Percentiles rank a stretch among this genome's conserved stretches.
Evolutionary conservation across 352 stramenopile genomes (phyloP).

Genomic region (Pythium angustatum): DNA sequence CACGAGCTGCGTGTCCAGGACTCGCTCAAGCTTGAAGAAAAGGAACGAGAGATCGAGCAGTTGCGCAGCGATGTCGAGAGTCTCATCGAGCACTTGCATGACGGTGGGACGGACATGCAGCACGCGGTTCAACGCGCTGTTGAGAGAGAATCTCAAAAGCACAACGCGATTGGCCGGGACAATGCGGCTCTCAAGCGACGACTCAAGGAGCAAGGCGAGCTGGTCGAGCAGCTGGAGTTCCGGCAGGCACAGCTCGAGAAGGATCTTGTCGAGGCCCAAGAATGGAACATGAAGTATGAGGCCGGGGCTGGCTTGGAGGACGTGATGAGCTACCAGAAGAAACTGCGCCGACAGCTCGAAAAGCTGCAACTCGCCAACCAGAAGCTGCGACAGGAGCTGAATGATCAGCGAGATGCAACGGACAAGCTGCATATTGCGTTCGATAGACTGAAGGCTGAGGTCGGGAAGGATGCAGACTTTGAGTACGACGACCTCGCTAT

Average conservation of each 20-base stretch:
- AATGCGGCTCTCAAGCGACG: slow-evolving; percentile 44
- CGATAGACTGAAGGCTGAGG: slow-evolving; percentile 59
- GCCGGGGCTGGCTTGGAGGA: slow-evolving; percentile 63
- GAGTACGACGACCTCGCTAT: slow-evolving; percentile 62
- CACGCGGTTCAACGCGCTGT: slow-evolving; percentile 40
- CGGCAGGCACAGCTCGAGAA: slow-evolving; percentile 61
- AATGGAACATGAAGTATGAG: slow-evolving; percentile 76
- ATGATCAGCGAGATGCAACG: slow-evolving; percentile 59
- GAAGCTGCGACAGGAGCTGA: slow-evolving; percentile 58
- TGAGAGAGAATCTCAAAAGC: slow-evolving; percentile 34
- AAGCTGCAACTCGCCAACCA: slow-evolving; percentile 61
- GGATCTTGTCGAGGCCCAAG: slow-evolving; percentile 52
- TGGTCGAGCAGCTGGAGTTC: slow-evolving; percentile 58
- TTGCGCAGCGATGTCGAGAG: slow-evolving; percentile 63
- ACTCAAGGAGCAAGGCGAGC: slow-evolving; percentile 48
- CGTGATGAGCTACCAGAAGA: slow-evolving; percentile 74
- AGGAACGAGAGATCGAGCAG: slow-evolving; percentile 57
- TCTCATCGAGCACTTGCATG: slow-evolving; percentile 53
- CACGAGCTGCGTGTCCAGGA: slow-evolving; percentile 71
- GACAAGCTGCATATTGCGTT: slow-evolving; percentile 58
- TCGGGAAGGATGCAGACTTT: slow-evolving; percentile 45
- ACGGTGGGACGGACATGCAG: slow-evolving; percentile 27
- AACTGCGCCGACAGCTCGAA: slow-evolving; percentile 61
- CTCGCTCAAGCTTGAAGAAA: slow-evolving; percentile 55
- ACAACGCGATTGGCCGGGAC: slow-evolving; percentile 33